Evolutionary conservation across 352 stramenopile species (phyloP), one percentile per base, ranked within the genome.

Genomic region (Pythium rishiriense): DNA sequence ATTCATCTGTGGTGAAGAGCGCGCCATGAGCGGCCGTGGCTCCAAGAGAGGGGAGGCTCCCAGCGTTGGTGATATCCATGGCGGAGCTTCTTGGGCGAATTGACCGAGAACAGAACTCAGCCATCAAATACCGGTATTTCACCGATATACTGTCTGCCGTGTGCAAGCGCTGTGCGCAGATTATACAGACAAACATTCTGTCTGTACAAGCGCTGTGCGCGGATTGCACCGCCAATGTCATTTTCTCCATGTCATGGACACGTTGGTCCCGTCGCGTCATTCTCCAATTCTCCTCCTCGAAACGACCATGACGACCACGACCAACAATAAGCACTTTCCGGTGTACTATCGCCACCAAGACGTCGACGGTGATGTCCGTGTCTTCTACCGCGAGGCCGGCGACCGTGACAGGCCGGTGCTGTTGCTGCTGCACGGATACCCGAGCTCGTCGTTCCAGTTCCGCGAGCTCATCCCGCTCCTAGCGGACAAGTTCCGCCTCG

Each of bases 361-460:
- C n/a, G 43, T 55, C 43, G 56, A 64, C 26, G 41, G 54, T 9
- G 56, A 21, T 12, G 24, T 64, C 29, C 42, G 43, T 11, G 45
- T 64, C 43, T 64, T 64, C 56, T 55, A 53, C 45, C 43, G 56
- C 29, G 56, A 64, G 7, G 56, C 56, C 15, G 56, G 56, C 26
- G 56, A 64, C 45, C 15, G 14, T 19, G n/a, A 28, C n/a, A 31
- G 28, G 19, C 56, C 56, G 45, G 33, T 54, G 42, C 29, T 64
- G 29, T 35, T 64, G 43, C 43, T 64, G 24, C 43, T 64, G 21
- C 56, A 55, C 45, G 56, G 43, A 2, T 64, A 49, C 35, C 56
- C 56, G 43, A 64, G 15, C 21, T 56, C 43, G 19, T 64, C 56
- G 19, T 55, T 48, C 43, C 56, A 56, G 56, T 56, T 63, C 24